A percentile compares a stretch with the other conserved stretches of the same genome.
These are phyloP conservation scores for Escallonia rubra DNA, from an alignment of 129 eudicot species.

Conservation along the genomic window DNA sequence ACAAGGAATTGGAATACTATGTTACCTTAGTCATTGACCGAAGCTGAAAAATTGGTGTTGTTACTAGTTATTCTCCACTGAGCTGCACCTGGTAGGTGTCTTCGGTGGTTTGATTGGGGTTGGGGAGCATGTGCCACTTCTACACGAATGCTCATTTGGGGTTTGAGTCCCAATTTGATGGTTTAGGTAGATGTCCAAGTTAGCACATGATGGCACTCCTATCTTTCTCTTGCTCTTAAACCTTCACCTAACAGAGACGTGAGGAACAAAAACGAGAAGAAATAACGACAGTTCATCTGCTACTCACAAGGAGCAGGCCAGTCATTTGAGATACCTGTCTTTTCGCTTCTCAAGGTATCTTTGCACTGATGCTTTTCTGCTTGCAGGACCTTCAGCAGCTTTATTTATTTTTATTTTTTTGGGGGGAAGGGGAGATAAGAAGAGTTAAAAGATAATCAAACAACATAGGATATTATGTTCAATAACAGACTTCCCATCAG, in stretches of 20 bases:
- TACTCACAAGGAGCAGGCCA: slow-evolving; percentile 3
- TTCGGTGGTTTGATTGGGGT: slow-evolving; percentile 56
- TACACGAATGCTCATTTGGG: slow-evolving; percentile 37
- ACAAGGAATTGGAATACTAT: neutral
- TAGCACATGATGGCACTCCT: slow-evolving; percentile 37
- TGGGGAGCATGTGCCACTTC: slow-evolving; percentile 46
- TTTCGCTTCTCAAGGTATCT: slow-evolving; percentile 83
- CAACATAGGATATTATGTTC: neutral
- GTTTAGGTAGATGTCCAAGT: slow-evolving; percentile 44
- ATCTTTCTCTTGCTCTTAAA: slow-evolving; percentile 81
- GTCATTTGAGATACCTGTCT: slow-evolving; percentile 52
- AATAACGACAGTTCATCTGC: slow-evolving; percentile 5
- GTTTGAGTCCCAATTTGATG: slow-evolving; percentile 49
- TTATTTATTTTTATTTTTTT: neutral
- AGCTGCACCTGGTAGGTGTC: slow-evolving; percentile 56
- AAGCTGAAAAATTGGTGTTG: slow-evolving; percentile 33
- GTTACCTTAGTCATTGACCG: slow-evolving; percentile 54
- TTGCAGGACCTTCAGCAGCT: slow-evolving; percentile 59
- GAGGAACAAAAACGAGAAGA: slow-evolving; percentile 32
- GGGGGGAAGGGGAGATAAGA: neutral
- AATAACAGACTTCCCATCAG: neutral
- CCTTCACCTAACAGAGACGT: slow-evolving; percentile 82
- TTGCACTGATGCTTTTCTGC: slow-evolving; percentile 83
- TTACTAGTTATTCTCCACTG: slow-evolving; percentile 21
- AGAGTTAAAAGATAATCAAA: neutral